Percentiles rank a stretch among this genome's conserved stretches.
phyloP scores from a whole-genome alignment of 306 rosid genomes.

The Prunus dulcis region DNA sequence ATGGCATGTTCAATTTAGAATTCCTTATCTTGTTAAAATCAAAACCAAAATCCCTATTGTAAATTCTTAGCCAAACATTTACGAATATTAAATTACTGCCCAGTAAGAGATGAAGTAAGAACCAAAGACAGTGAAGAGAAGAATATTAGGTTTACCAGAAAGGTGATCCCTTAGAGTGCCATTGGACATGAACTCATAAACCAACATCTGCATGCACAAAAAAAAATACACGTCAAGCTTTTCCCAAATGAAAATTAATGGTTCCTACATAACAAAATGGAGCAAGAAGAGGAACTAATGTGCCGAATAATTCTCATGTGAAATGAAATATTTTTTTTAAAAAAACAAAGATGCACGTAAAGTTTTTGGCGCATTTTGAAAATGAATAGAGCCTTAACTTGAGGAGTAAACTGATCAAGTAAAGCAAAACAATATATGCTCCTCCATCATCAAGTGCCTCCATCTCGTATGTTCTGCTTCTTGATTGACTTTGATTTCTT shows the following conservation, averaged over 20 bases:
- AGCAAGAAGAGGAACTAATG: neutral
- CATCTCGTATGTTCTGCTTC: neutral
- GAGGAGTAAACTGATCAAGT: too few relatives aligned
- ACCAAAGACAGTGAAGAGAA: constrained; percentile 10
- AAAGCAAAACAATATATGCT: too few relatives aligned
- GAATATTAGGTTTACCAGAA: constrained; percentile 54
- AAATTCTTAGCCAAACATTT: neutral
- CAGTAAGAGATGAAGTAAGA: neutral
- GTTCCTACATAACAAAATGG: neutral
- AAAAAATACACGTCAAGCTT: constrained; percentile 23
- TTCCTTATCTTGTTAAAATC: neutral
- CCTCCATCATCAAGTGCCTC: neutral
- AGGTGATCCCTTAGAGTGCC: constrained; percentile 91
- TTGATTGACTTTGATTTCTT: neutral
- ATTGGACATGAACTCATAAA: constrained; percentile 87
- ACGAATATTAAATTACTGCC: neutral
- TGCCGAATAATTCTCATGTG: too few relatives aligned
- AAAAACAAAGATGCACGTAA: neutral
- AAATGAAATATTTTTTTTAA: too few relatives aligned
- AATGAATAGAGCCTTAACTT: too few relatives aligned
- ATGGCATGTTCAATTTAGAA: constrained; percentile 6
- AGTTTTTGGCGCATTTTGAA: neutral
- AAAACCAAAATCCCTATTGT: neutral
- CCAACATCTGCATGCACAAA: constrained; percentile 77
- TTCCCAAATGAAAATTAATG: constrained; percentile 7